Percentiles rank a stretch among this genome's conserved stretches.
These are phyloP conservation scores for Rosa lucieae DNA, from an alignment of 306 rosid genomes.

Conservation along the genomic window DNA sequence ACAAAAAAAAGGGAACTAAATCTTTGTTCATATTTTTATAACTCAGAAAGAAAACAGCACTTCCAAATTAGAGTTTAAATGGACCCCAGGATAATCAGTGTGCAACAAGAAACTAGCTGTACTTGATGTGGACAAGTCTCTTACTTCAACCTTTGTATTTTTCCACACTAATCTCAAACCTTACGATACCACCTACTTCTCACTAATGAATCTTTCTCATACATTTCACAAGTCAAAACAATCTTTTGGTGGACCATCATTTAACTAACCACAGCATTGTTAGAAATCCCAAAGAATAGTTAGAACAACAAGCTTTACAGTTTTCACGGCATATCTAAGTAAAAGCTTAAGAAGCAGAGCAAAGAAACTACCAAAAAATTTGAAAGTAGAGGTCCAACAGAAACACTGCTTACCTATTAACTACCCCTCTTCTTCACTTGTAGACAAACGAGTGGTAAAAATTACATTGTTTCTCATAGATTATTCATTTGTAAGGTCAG, in stretches of 20 bases:
- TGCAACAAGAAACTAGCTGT: background rate
- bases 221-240: conserved; percentile 1
- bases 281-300: background rate
- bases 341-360: background rate
- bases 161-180: background rate
- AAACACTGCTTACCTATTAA: background rate
- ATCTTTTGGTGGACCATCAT: background rate
- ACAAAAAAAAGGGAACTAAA: background rate
- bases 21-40: background rate
- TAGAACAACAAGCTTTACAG: background rate
- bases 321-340: background rate
- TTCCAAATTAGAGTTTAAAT: background rate
- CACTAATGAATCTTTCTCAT: background rate
- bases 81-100: background rate
- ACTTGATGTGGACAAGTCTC: background rate
- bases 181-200: background rate
- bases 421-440: background rate
- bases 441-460: background rate
- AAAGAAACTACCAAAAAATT: background rate
- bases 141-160: background rate
- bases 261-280: background rate
- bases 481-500: background rate
- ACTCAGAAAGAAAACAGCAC: background rate
- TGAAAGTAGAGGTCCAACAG: background rate
- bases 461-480: background rate